A percentile compares a stretch with the other conserved stretches of the same genome.
These are phyloP conservation scores for Glonium stellatum DNA, from an alignment of 495 filamentous ascomycete species.

Conservation along the genomic window DNA sequence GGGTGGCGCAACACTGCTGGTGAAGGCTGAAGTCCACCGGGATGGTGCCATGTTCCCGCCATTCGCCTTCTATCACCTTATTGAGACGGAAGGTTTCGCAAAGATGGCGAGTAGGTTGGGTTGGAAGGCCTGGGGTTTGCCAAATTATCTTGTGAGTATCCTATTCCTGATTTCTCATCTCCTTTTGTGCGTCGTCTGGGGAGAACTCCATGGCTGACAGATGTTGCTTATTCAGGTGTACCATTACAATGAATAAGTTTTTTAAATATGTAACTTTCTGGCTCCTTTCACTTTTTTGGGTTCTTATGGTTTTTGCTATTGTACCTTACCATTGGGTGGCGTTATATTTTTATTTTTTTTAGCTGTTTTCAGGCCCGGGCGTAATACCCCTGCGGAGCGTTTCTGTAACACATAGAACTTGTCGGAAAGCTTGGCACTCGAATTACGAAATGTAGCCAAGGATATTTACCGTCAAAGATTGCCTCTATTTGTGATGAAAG, in stretches of 20 bases:
- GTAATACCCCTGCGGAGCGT: not conserved
- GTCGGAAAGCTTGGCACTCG: too few species aligned
- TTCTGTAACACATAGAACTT: not conserved
- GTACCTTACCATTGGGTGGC: not conserved
- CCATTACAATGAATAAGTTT: constrained; percentile 24
- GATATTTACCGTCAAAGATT: too few species aligned
- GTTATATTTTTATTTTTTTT: not conserved
- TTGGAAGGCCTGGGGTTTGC: constrained; percentile 75
- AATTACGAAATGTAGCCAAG: too few species aligned
- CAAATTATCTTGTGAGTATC: constrained; percentile 84
- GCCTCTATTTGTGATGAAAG: too few species aligned
- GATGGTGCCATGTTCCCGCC: constrained; percentile 98
- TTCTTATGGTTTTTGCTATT: not conserved
- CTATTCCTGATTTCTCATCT: not conserved
- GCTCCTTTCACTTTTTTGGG: not conserved
- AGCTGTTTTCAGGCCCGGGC: too few species aligned
- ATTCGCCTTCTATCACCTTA: constrained; percentile 91
- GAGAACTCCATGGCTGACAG: constrained; percentile 7
- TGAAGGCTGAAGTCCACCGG: constrained; percentile 94
- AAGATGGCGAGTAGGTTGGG: constrained; percentile 90
- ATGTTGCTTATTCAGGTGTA: constrained; percentile 55
- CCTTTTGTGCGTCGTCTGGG: not conserved
- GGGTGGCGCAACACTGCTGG: constrained; percentile 85
- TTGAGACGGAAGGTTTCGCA: constrained; percentile 97
- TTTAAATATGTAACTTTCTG: not conserved